Conservation (phyloP, 2,329 filamentous ascomycete species). For the Ceratocystis harringtonii region DNA sequence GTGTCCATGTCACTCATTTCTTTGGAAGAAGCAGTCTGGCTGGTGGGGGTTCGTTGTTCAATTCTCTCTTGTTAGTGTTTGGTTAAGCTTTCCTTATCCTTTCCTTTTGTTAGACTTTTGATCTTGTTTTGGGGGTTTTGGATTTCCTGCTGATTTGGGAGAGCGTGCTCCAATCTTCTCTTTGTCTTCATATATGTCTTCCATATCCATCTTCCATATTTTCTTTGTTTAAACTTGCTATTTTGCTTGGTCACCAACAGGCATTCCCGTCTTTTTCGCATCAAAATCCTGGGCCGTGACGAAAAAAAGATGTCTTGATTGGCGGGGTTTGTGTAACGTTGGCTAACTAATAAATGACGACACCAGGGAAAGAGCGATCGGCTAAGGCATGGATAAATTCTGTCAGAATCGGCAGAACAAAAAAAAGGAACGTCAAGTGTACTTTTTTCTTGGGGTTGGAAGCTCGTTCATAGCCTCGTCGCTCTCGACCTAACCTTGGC, state of each 20-base stretch:
- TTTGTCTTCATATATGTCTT: not conserved
- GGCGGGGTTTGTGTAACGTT: not conserved
- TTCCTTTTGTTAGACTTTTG: slow-evolving; percentile 2
- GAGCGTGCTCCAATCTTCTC: not conserved
- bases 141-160: not conserved
- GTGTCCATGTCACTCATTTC: too few species aligned
- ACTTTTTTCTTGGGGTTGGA: not conserved
- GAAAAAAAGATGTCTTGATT: too few species aligned
- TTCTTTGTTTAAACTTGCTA: not conserved
- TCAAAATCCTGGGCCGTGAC: too few species aligned
- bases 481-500: not conserved
- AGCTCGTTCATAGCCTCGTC: not conserved
- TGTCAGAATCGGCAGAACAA: not conserved
- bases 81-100: slow-evolving; percentile 5
- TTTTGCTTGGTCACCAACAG: not conserved
- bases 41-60: slow-evolving; percentile 4
- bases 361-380: not conserved
- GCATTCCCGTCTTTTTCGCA: too few species aligned
- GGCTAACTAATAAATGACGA: not conserved
- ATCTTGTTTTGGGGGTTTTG: not conserved
- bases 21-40: not conserved
- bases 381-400: not conserved
- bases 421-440: too few species aligned
- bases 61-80: slow-evolving; percentile 13
- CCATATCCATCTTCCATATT: not conserved